A percentile compares a stretch with the other conserved stretches of the same genome.
Evolutionary conservation across 441 rosid genomes (phyloP).

Genomic region (Populus hybrid): DNA sequence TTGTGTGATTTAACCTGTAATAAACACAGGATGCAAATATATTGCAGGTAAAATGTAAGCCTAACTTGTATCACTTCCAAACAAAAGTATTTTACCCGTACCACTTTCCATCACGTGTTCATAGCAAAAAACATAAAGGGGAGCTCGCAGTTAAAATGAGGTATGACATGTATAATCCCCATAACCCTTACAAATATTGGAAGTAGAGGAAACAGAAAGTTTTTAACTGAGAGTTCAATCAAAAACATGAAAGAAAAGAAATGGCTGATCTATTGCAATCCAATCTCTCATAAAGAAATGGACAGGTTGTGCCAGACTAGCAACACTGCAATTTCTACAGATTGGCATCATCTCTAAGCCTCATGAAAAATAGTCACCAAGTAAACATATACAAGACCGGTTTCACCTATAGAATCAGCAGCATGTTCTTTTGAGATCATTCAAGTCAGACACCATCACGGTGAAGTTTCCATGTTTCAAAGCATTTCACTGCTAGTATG

Average conservation of each 20-base stretch:
- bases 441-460: neutral
- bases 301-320: neutral
- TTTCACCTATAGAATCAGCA: neutral
- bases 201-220: neutral
- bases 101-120: neutral
- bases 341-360: neutral
- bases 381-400: neutral
- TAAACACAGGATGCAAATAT: neutral
- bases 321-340: neutral
- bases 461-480: neutral
- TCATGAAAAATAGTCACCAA: neutral
- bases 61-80: neutral
- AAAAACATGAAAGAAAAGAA: neutral
- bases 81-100: neutral
- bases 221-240: neutral
- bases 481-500: neutral
- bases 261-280: neutral
- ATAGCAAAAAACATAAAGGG: neutral
- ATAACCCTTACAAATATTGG: neutral
- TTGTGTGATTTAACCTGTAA: neutral
- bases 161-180: neutral
- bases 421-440: neutral
- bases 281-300: neutral
- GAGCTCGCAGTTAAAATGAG: neutral
- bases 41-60: neutral